These are phyloP conservation scores for Chlamydomonas schloesseri DNA, from an alignment of 139 green algal genomes.

Conservation along the genomic window DNA sequence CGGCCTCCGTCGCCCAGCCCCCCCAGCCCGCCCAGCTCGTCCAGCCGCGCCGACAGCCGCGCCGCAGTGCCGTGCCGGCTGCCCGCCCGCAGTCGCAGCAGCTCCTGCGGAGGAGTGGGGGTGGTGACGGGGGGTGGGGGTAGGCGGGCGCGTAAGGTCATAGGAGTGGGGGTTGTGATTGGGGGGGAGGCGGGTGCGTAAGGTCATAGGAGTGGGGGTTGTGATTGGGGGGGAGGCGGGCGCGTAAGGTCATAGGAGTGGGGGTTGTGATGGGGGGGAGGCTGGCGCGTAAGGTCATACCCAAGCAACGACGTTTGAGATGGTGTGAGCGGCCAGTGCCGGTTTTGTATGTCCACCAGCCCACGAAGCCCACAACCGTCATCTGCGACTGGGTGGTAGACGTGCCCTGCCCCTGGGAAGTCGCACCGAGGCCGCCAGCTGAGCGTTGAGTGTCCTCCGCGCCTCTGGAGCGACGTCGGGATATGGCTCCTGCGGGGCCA, in stretches of 20 bases:
- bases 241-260: neutral
- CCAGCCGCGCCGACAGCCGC: neutral
- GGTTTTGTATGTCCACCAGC: too few relatives aligned
- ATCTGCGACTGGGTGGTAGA: too few relatives aligned
- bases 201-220: neutral
- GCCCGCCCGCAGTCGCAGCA: constrained; percentile 1
- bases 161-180: neutral
- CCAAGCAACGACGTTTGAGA: too few relatives aligned
- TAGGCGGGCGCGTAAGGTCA: neutral
- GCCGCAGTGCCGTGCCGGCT: neutral
- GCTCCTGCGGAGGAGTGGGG: neutral
- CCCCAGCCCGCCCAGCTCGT: constrained; percentile 6
- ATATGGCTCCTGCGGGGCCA: constrained; percentile 24
- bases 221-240: neutral
- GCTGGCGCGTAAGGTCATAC: too few relatives aligned
- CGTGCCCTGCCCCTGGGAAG: too few relatives aligned
- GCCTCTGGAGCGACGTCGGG: neutral
- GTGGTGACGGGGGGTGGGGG: neutral
- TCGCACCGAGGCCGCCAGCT: neutral
- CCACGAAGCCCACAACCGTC: neutral
- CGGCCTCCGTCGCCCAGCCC: too few relatives aligned
- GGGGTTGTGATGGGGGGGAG: too few relatives aligned
- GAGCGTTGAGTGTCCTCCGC: neutral
- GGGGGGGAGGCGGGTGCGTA: neutral
- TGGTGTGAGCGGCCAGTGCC: too few relatives aligned